Base-by-base conservation (phyloP, 2,329 filamentous ascomycete species). In the Fusarium sublunatum region DNA sequence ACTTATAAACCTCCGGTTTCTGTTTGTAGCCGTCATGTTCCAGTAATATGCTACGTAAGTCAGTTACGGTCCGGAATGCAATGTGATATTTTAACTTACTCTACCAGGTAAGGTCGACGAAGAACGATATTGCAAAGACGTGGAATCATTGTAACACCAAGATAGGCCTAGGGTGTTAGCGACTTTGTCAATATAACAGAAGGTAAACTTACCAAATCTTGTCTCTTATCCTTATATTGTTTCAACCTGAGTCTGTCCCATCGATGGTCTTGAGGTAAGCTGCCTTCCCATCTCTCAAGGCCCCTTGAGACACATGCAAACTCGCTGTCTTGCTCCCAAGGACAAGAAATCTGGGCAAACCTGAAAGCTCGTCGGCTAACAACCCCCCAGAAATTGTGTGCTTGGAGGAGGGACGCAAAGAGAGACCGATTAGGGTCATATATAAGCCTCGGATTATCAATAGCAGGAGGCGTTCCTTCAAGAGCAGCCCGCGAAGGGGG, bases 51-150 rank as follows among this genome's bases (percentile, higher is more conserved):
- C 81, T 84, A 38, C 1, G 42, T n/a, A 19, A 38, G 22, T 65
- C 15, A 65, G 60, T 19, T 8, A 13, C 34, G 22, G n/a, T 5
- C 7, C 13, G 9, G 5, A 9, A 15, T 13, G 13, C 7, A 32
- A 29, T 2, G 10, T 19, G 19, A 19, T 19, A 24, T n/a, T 13
- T 19, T 19, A 12, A 63, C 78, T 45, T 73, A 85, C 82, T 84
- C 79, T 42, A 77, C 74, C 39, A 86, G 67, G 65, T 85, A 85
- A n/a, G 82, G 79, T 50, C 82, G 82, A 15, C 84, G 79, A 22
- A 85, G 72, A 12, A 86, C 79, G 50, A 86, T 85, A 54, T 86
- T 84, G 69, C 83, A 86, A 6, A 86, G 78, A 4, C 83, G 79
- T 2, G 82, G 79, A 50, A 83, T 80, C 75, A 85, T 85, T 5